Evolutionary conservation across 2,329 filamentous ascomycete genomes (phyloP).

Genomic region (Pseudopithomyces chartarum): DNA sequence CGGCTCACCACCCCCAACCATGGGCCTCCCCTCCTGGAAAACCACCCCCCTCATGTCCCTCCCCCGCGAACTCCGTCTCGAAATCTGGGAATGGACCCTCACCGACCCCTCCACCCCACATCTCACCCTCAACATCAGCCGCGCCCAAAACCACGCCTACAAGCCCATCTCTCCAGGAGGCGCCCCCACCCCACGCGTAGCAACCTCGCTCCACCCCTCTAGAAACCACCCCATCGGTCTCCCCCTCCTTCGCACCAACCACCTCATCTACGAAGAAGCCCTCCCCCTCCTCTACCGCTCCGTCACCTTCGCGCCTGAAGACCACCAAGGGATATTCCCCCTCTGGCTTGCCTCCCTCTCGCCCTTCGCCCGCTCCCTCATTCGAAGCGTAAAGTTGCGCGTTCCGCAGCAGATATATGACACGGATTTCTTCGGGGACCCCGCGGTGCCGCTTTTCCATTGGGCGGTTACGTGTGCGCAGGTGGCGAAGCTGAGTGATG

Average conservation of each 20-base stretch:
- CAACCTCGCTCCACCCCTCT: slow-evolving; percentile 5
- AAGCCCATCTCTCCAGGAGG: not conserved
- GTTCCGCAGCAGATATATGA: slow-evolving; percentile 7
- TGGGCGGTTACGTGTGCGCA: slow-evolving; percentile 35
- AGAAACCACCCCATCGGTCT: slow-evolving; percentile 12
- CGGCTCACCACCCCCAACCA: not conserved
- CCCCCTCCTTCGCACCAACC: slow-evolving; percentile 18
- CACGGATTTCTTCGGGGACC: slow-evolving; percentile 1
- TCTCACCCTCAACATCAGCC: slow-evolving; percentile 17
- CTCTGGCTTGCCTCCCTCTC: slow-evolving; percentile 24
- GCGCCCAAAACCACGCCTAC: slow-evolving; percentile 2
- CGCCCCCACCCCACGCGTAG: slow-evolving; percentile 4
- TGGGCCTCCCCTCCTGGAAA: slow-evolving; percentile 4
- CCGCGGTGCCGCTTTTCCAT: slow-evolving; percentile 16
- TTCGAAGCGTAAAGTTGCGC: slow-evolving; percentile 20
- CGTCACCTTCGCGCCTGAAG: slow-evolving; percentile 18
- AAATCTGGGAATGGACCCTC: slow-evolving; percentile 29
- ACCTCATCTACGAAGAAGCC: slow-evolving; percentile 29
- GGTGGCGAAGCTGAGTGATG: slow-evolving; percentile 19
- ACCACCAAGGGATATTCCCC: slow-evolving; percentile 24
- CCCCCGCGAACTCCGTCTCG: slow-evolving; percentile 26
- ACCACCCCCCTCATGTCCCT: slow-evolving; percentile 24
- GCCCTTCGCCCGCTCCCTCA: slow-evolving; percentile 17
- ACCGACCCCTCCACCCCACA: slow-evolving; percentile 17
- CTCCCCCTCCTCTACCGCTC: slow-evolving; percentile 28